Base-by-base conservation (phyloP, 2,329 filamentous ascomycete species). In the Microdochium bolleyi region DNA sequence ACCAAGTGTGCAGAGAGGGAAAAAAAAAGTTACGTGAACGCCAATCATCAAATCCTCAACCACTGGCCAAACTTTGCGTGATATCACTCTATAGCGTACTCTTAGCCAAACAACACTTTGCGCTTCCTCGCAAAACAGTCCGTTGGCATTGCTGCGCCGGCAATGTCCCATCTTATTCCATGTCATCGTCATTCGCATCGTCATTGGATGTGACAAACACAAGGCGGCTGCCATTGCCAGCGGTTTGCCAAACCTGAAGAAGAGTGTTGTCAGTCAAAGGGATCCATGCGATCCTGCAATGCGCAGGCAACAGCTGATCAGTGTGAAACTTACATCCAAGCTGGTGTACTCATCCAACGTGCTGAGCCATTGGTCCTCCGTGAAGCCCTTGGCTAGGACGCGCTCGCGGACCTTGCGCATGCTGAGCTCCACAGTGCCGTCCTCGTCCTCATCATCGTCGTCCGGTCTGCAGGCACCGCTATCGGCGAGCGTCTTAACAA, bases 371-470 rank as follows among this genome's bases (percentile, higher is more conserved):
- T 99, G 92, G 70, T 97, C 90, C 58, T 91, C 87, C 0, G 92
- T 99, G 70, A 96, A 99, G 2, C 94, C 94, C 79, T 96, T 96
- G 51, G 92, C 94, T 62, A 97, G 79, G 27, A 99, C 91, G 59
- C 94, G 77, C 70, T 96, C 92, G 67, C 92, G 83, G 55, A 99
- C 89, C 70, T 90, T 88, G 60, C 88, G 82, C 75, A 99, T 80
- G 69, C 87, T 94, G 62, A 99, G 73, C 70, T 96, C 92, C 21
- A 79, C 67, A 16, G 78, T 76, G 34, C 73, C 63, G 21, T 51
- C 53, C 16, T 56, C 56, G 46, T 63, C 75, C 0, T 78, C 77
- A 3, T 72, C 88, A 75, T 60, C 80, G 60, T 67, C 78, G 25
- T 79, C 90, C 49, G 90, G 84, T 44, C 88, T 85, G 60, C 92